Base-by-base conservation (phyloP, 768 basidiomycete genomes). In the Chlorophyllum brunneum region DNA sequence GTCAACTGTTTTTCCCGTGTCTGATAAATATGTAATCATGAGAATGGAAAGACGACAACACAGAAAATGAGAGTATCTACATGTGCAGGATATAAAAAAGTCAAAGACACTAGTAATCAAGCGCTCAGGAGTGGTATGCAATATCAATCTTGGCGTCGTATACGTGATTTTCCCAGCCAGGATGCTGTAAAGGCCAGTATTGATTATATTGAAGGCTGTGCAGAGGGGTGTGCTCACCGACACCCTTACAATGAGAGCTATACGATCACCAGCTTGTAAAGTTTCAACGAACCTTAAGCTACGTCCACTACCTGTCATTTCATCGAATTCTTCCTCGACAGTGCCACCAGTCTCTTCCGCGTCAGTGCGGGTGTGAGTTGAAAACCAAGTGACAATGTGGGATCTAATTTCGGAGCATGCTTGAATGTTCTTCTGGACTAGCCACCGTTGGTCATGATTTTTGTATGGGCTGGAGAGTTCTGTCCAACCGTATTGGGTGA, bases 401-500 rank as follows among this genome's bases (percentile, higher is more conserved):
- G 31, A 27, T 30, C 39, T 50, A 11, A 47, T 23, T 1, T 54
- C 40, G 2, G 29, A 41, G 15, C 59, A 63, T 2, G 60, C 68
- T n/a, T 63, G 61, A 8, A 61, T 54, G 47, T 70, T 68, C 38
- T 49, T 63, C 40, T 70, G 68, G 20, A 70, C 30, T 1, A 55
- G 47, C 66, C 67, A 70, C 8, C 51, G 51, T 8, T 50, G 41
- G 10, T 52, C 40, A 11, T 24, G 44, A 23, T 39, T 33, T 18
- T 56, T 57, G 10, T 55, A 22, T 8, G 56, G 55, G 37, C 56
- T 60, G 24, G 16, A 31, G 30, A 61, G 16, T 50, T 62, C 58
- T n/a, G 37, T 27, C 37, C 20, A 53, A 36, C 11, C 39, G 2
- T 11, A 23, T 6, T 27, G 23, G 18, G 44, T 29, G 37, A 40